phyloP scores from a whole-genome alignment of 345 rosid genomes.

The Sonneratia caseolaris region DNA sequence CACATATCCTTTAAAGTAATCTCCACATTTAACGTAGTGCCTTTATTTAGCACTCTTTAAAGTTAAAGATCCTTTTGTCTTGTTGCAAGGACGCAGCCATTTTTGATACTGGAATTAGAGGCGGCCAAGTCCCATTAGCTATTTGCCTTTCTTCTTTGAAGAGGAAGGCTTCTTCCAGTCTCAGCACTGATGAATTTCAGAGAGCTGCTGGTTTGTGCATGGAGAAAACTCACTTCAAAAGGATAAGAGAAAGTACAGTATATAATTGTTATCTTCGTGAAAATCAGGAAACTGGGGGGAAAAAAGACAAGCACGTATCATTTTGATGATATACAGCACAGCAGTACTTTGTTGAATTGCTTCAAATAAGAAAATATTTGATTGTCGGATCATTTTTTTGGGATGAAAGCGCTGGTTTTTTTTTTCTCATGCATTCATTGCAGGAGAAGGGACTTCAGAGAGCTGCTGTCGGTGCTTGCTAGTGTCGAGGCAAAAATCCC shows the following conservation, averaged over 20 bases:
- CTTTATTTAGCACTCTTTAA: not conserved
- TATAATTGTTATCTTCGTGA: not conserved
- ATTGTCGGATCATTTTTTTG: not conserved
- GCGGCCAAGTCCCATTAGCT: not conserved
- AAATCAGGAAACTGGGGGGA: not conserved
- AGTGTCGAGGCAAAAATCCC: no score
- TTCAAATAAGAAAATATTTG: not conserved
- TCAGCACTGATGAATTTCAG: not conserved
- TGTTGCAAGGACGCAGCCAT: not conserved
- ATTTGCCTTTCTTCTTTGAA: not conserved
- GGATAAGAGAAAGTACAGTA: no score
- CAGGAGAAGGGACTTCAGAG: not conserved
- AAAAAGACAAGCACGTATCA: not conserved
- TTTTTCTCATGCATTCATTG: no score
- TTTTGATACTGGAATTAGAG: not conserved
- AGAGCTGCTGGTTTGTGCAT: no score
- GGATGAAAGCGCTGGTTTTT: no score
- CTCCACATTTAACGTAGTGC: not conserved
- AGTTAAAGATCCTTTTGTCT: not conserved
- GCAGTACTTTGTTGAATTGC: constrained; percentile 3
- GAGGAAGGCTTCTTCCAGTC: not conserved
- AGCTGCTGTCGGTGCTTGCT: not conserved
- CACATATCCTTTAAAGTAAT: not conserved
- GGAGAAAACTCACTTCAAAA: no score
- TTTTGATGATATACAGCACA: not conserved